A percentile compares a stretch with the other conserved stretches of the same genome.
Evolutionary conservation across 257 asterid genomes (phyloP).

Genomic region (Solanum gandarillasii): DNA sequence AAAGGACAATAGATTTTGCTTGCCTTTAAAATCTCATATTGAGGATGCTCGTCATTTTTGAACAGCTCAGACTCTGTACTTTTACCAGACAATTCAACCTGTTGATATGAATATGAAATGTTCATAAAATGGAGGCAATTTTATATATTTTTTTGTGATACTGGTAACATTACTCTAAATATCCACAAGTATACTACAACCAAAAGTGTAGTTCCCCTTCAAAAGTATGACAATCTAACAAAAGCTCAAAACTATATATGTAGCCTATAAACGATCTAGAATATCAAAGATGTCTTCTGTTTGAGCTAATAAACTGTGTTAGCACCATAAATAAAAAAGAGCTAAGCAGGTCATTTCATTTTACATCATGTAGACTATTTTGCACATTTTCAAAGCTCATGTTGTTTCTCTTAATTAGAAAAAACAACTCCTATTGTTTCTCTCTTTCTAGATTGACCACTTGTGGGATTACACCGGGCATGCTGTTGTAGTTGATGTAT

Average conservation of each 20-base stretch:
- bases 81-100: slow-evolving; percentile 68
- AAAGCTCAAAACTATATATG: neutral
- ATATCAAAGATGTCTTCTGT: neutral
- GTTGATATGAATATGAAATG: slow-evolving; percentile 12
- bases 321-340: neutral
- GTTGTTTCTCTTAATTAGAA: neutral
- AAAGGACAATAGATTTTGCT: slow-evolving; percentile 16
- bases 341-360: neutral
- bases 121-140: slow-evolving; percentile 2
- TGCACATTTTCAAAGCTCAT: neutral
- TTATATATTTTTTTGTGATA: neutral
- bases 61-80: slow-evolving; percentile 60
- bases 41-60: slow-evolving; percentile 70
- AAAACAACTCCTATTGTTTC: neutral
- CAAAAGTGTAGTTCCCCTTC: neutral
- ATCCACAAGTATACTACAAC: neutral
- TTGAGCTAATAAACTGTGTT: neutral
- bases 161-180: neutral
- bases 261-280: neutral
- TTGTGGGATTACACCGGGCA: neutral
- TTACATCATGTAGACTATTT: neutral
- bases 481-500: neutral
- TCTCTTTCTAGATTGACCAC: neutral
- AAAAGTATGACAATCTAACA: neutral
- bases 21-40: slow-evolving; percentile 72